Base-by-base conservation (phyloP, 2,329 filamentous ascomycete genomes). In the Diaporthe nobilis region DNA sequence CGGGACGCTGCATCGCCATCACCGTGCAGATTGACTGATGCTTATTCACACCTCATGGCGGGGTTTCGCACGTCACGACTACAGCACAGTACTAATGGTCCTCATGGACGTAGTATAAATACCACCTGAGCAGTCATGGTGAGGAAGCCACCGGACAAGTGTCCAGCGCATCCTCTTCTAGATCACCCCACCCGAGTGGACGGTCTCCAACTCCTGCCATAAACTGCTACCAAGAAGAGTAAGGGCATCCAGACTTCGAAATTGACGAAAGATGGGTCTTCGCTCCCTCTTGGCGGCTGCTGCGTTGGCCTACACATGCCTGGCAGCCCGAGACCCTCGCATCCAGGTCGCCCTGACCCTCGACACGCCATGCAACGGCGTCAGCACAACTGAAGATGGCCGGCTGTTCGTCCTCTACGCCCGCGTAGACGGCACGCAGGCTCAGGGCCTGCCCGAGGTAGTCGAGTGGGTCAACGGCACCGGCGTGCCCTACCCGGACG, bases 401-500 rank as follows among this genome's bases (percentile, higher is more conserved):
- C 75, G 75, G 9, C 72, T 76, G 8, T 76, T 76, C 8, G 58
- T 76, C 2, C 67, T 76, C 67, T 76, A 76, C 60, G 75, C 75
- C 49, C 75, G 75, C 13, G 72, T 76, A 20, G 75, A 76, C 72
- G 72, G 75, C 37, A 76, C 75, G 2, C 72, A 74, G 53, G 75
- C 75, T 0, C 58, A 72, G 25, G 75, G 75, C 8, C 67, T 72
- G 1, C 75, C 75, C 4, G 75, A 76, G 37, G 67, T 76, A 28
- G 75, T 76, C 8, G 75, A 76, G 37, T 76, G 75, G 75, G 47
- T 72, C 75, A 77, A 77, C 51, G 60, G 53, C 44, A 77, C 75
- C 8, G 60, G 53, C 10, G 17, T 70, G 10, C 68, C 72, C 5
- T 77, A 72, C 53, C 75, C 75, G 10, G 61, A 77, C 47, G 55